A percentile compares a stretch with the other conserved stretches of the same genome.
Conservation (phyloP, 75 land plant genomes). For the Selaginella tamariscina region DNA sequence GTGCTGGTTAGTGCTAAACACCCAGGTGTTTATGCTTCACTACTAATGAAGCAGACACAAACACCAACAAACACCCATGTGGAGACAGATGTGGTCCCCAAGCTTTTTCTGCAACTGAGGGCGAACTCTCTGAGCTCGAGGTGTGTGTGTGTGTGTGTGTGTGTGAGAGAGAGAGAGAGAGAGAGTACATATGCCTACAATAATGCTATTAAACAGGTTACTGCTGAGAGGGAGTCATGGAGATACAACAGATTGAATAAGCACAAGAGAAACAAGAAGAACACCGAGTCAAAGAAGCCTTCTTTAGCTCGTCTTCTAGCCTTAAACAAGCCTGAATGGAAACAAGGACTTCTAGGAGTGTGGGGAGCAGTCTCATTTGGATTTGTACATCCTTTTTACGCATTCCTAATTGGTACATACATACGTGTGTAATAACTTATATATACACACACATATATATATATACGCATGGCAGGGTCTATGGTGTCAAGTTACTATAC, state of each 20-base stretch:
- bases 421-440: too few relatives aligned
- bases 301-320: conserved; percentile 13
- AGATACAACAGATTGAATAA: background rate
- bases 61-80: background rate
- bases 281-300: background rate
- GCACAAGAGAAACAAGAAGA: background rate
- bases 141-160: too few relatives aligned
- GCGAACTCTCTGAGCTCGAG: background rate
- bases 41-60: background rate
- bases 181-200: too few relatives aligned
- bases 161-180: too few relatives aligned
- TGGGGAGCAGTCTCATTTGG: conserved; percentile 20
- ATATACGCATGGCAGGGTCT: too few relatives aligned
- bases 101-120: background rate
- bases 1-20: background rate
- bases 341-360: conserved; percentile 22
- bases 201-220: too few relatives aligned
- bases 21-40: background rate
- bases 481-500: conserved; percentile 10
- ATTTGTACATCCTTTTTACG: conserved; percentile 19
- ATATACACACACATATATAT: too few relatives aligned
- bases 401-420: conserved; percentile 17
- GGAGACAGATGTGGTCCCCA: background rate
- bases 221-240: background rate
- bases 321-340: conserved; percentile 25